These are phyloP conservation scores for Venturia nashicola DNA, from an alignment of 2,329 filamentous ascomycete species.

Conservation along the genomic window DNA sequence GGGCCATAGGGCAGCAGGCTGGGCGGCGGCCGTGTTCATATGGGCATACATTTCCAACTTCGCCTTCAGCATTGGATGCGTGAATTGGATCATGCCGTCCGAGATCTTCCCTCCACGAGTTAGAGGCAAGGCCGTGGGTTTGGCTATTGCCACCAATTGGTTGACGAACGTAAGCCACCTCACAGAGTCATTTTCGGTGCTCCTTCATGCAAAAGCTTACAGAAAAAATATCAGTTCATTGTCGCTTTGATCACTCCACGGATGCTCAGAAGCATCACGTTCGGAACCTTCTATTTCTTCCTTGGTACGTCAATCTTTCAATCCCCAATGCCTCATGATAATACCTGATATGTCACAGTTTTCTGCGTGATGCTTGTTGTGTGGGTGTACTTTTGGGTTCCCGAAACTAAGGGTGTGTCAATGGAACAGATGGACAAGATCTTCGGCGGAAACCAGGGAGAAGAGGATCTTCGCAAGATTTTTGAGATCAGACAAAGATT, in stretches of 20 bases:
- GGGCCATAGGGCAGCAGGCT: constrained; percentile 16
- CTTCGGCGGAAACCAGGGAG: constrained; percentile 17
- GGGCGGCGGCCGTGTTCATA: constrained; percentile 20
- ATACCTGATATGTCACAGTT: constrained; percentile 7
- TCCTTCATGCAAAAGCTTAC: not conserved
- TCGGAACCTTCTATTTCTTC: constrained; percentile 28
- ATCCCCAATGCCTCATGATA: not conserved
- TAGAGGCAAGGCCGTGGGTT: constrained; percentile 24
- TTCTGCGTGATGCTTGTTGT: constrained; percentile 18
- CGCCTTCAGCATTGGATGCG: constrained; percentile 19
- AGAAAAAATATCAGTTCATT: constrained; percentile 19
- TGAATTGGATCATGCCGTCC: constrained; percentile 18
- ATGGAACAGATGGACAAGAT: constrained; percentile 21
- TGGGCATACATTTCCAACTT: constrained; percentile 21
- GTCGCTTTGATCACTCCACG: constrained; percentile 23
- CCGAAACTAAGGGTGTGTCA: constrained; percentile 19
- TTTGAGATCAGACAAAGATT: not conserved
- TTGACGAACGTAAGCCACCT: constrained; percentile 12
- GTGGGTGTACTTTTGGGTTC: constrained; percentile 18
- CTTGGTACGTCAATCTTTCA: constrained; percentile 10
- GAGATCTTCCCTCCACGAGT: constrained; percentile 26
- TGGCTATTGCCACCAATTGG: constrained; percentile 26
- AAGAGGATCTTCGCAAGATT: constrained; percentile 14
- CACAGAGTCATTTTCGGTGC: not conserved
- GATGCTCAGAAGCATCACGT: constrained; percentile 22